Conservation (phyloP, 164 flowering plant genomes). For the Warburgia ugandensis region DNA sequence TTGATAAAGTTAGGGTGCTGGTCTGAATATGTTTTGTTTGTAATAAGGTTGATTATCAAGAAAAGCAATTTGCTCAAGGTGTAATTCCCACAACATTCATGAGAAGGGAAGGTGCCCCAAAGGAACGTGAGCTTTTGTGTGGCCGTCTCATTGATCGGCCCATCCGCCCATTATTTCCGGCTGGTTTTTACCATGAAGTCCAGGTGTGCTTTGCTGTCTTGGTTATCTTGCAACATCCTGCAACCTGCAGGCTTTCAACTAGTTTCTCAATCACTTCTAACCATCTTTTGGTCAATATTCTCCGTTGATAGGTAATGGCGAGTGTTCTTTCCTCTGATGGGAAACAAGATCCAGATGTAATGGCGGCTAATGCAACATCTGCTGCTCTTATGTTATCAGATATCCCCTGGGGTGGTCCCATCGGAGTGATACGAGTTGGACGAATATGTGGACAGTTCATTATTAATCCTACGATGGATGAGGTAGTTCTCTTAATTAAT, state of each 20-base stretch:
- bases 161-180: slow-evolving; percentile 89
- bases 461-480: slow-evolving; percentile 88
- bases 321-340: slow-evolving; percentile 97
- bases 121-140: slow-evolving; percentile 89
- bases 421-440: slow-evolving; percentile 85
- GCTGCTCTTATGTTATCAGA: slow-evolving; percentile 98
- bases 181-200: slow-evolving; percentile 87
- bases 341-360: slow-evolving; percentile 92
- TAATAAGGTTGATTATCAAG: slow-evolving; percentile 93
- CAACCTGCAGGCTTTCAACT: no score
- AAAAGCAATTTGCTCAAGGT: slow-evolving; percentile 95
- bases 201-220: slow-evolving; percentile 45
- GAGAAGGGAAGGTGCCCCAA: slow-evolving; percentile 97
- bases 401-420: slow-evolving; percentile 98
- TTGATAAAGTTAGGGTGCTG: neutral
- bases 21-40: slow-evolving; percentile 10
- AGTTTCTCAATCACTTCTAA: neutral
- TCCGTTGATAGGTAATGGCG: slow-evolving; percentile 58
- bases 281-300: neutral
- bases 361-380: slow-evolving; percentile 99
- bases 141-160: slow-evolving; percentile 94
- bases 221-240: neutral
- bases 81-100: slow-evolving; percentile 80
- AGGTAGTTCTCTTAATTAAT: slow-evolving; percentile 41
- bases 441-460: slow-evolving; percentile 72